phyloP scores from a whole-genome alignment of 2,329 filamentous ascomycete species.

The Colletotrichum theobromicola region DNA sequence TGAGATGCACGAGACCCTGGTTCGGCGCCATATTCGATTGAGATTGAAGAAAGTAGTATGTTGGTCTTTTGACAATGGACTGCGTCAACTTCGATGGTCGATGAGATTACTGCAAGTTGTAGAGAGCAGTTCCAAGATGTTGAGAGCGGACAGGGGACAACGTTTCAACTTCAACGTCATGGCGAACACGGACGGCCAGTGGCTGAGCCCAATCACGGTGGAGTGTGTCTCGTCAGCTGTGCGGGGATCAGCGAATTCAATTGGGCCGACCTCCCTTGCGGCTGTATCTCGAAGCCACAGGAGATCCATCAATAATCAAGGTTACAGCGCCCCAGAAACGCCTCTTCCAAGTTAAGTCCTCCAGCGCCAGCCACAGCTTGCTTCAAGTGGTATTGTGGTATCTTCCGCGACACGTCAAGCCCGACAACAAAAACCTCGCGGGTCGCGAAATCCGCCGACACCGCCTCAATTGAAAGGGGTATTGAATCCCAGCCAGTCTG shows the following conservation, averaged over 20 bases:
- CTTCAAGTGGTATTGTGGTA: not conserved
- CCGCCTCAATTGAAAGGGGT: constrained; percentile 17
- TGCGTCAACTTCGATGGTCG: not conserved
- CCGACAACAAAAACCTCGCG: not conserved
- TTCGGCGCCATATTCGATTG: constrained; percentile 60
- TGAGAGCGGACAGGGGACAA: not conserved
- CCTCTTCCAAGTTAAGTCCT: constrained; percentile 1
- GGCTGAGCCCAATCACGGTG: constrained; percentile 16
- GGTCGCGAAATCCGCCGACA: not conserved
- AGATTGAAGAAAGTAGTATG: not conserved
- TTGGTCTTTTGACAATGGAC: not conserved
- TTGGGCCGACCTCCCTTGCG: constrained; percentile 12
- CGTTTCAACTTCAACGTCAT: constrained; percentile 20
- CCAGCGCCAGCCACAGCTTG: not conserved
- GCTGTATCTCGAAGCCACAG: constrained; percentile 15
- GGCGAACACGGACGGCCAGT: constrained; percentile 5
- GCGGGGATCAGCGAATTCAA: constrained; percentile 18
- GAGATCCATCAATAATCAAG: constrained; percentile 12
- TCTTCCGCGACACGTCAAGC: not conserved
- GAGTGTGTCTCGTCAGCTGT: constrained; percentile 4
- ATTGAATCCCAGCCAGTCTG: constrained; percentile 32
- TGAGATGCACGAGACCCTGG: constrained; percentile 64
- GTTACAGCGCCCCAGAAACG: constrained; percentile 11
- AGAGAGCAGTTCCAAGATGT: not conserved
- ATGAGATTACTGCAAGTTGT: not conserved